Conservation (phyloP, 1,284 basidiomycete species). For the Ceratobasidium papillatum region DNA sequence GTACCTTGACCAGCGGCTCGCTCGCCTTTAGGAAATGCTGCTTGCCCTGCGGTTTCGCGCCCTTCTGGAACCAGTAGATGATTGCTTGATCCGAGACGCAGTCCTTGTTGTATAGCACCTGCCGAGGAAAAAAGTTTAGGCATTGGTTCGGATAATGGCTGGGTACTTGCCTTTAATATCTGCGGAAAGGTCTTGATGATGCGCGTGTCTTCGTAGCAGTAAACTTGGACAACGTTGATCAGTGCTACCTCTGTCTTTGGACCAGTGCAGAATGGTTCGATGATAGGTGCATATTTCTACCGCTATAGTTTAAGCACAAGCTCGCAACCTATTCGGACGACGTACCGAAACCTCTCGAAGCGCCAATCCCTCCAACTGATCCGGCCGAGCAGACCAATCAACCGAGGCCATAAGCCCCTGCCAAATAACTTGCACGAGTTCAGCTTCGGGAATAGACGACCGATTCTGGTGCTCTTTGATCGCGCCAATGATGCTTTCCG, state of each 20-base stretch:
- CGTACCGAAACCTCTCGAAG: slow-evolving; percentile 65
- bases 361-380: slow-evolving; percentile 87
- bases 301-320: slow-evolving; percentile 2
- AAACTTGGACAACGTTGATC: slow-evolving; percentile 92
- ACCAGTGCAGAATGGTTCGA: slow-evolving; percentile 87
- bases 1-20: slow-evolving; percentile 87
- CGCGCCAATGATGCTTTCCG: slow-evolving; percentile 76
- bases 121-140: slow-evolving; percentile 16
- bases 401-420: slow-evolving; percentile 86
- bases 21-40: slow-evolving; percentile 93
- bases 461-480: slow-evolving; percentile 62
- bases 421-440: slow-evolving; percentile 90
- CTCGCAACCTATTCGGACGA: background rate
- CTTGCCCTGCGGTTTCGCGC: slow-evolving; percentile 92
- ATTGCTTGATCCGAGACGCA: slow-evolving; percentile 95
- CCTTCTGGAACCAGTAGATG: slow-evolving; percentile 97
- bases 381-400: slow-evolving; percentile 87
- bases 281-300: slow-evolving; percentile 82
- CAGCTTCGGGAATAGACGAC: slow-evolving; percentile 73
- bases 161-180: slow-evolving; percentile 79
- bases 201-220: slow-evolving; percentile 94
- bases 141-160: background rate
- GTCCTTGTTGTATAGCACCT: slow-evolving; percentile 95
- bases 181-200: slow-evolving; percentile 94
- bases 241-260: slow-evolving; percentile 91